Evolutionary conservation across 768 basidiomycete species (phyloP).

Genomic region (Sporobolomyces roseus): DNA sequence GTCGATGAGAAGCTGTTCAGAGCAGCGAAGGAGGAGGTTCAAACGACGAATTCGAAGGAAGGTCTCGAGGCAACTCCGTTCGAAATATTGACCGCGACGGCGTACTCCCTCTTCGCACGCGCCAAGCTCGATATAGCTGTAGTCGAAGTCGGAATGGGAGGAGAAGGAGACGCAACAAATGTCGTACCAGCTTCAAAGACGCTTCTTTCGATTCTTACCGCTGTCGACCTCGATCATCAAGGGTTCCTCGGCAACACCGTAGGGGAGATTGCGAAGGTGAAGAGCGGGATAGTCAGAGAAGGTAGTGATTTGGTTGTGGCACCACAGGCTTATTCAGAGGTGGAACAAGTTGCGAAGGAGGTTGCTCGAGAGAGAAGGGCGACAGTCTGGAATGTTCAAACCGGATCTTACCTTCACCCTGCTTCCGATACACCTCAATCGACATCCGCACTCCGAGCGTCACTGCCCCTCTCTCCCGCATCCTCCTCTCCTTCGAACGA

Average conservation of each 20-base stretch:
- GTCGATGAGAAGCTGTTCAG: conserved; percentile 57
- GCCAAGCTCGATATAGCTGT: conserved; percentile 68
- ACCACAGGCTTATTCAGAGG: conserved; percentile 46
- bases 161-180: conserved; percentile 87
- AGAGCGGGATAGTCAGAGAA: conserved; percentile 71
- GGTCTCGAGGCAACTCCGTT: conserved; percentile 63
- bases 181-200: conserved; percentile 67
- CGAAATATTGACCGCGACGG: conserved; percentile 78
- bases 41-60: conserved; percentile 52
- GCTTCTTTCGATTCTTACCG: conserved; percentile 73
- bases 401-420: conserved; percentile 39
- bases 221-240: conserved; percentile 91
- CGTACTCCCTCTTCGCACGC: conserved; percentile 69
- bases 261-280: conserved; percentile 70
- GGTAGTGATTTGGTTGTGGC: conserved; percentile 48
- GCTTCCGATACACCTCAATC: not conserved
- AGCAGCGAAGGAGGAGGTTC: conserved; percentile 53
- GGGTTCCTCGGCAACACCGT: conserved; percentile 76
- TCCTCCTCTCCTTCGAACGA: no score
- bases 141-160: conserved; percentile 93
- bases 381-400: conserved; percentile 52
- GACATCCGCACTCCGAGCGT: not conserved
- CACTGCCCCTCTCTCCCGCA: not conserved
- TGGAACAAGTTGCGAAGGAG: conserved; percentile 44
- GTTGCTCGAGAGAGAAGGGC: conserved; percentile 55